Evolutionary conservation across 371 early-diverging fungal species (phyloP).

Genomic region (Rhizopus stolonifer): DNA sequence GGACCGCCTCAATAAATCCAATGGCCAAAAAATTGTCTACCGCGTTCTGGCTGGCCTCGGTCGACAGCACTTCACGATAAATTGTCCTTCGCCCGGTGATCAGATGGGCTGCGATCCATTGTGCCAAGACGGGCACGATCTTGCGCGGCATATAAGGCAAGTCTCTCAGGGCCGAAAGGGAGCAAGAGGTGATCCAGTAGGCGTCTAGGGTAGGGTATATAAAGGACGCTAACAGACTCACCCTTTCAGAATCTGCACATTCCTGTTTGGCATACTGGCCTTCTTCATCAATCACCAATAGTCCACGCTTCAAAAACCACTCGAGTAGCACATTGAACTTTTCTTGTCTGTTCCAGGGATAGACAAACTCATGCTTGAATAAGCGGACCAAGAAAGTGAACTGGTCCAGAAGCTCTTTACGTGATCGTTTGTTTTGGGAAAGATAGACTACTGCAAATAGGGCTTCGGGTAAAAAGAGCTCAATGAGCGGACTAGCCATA

Average conservation of each 20-base stretch:
- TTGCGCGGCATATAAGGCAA: conserved; percentile 53
- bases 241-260: conserved; percentile 33
- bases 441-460: conserved; percentile 44
- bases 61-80: conserved; percentile 52
- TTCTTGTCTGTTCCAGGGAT: conserved; percentile 45
- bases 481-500: conserved; percentile 47
- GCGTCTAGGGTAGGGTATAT: conserved; percentile 48
- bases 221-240: conserved; percentile 45
- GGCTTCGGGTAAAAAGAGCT: conserved; percentile 44
- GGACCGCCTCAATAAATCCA: conserved; percentile 48
- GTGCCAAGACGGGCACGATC: conserved; percentile 45
- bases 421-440: conserved; percentile 17
- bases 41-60: conserved; percentile 48
- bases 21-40: conserved; percentile 47
- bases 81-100: conserved; percentile 49
- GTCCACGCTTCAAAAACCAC: conserved; percentile 30
- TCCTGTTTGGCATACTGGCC: conserved; percentile 16
- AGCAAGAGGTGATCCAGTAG: conserved; percentile 54
- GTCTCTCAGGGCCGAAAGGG: conserved; percentile 47
- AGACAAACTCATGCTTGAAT: conserved; percentile 49
- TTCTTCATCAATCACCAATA: conserved; percentile 20
- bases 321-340: conserved; percentile 37
- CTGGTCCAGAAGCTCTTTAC: conserved; percentile 26
- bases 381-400: conserved; percentile 45
- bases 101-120: conserved; percentile 56